Conservation (phyloP, 1,284 basidiomycete genomes). For the Wolfiporia cocos region DNA sequence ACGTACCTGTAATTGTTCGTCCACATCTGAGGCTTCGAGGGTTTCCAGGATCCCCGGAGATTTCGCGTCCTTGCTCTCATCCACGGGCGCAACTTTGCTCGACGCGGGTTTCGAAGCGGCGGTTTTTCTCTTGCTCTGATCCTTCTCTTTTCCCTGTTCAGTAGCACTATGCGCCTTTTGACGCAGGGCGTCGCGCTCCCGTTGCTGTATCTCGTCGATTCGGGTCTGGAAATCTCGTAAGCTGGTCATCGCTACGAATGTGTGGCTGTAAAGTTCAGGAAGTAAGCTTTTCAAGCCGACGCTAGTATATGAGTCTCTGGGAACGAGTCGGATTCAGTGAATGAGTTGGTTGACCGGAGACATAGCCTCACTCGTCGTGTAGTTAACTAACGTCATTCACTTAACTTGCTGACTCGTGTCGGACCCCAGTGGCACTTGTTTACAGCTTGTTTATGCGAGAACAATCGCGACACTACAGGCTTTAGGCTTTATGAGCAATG, state of each 20-base stretch:
- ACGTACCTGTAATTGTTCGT: constrained; percentile 53
- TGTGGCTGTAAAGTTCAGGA: background rate
- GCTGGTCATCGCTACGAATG: constrained; percentile 42
- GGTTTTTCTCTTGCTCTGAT: too few relatives aligned
- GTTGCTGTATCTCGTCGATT: constrained; percentile 66
- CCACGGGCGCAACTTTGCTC: too few relatives aligned
- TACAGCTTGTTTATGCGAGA: too few relatives aligned
- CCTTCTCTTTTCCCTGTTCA: constrained; percentile 27
- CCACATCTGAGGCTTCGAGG: constrained; percentile 33
- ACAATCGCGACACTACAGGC: too few relatives aligned
- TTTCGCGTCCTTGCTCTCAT: background rate
- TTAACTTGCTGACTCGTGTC: too few relatives aligned
- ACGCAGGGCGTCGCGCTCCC: constrained; percentile 53
- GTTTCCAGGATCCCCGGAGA: constrained; percentile 17
- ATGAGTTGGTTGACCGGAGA: too few relatives aligned
- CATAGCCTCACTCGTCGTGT: too few relatives aligned
- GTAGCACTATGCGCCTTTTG: constrained; percentile 40
- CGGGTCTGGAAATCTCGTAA: constrained; percentile 68
- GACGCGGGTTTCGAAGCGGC: constrained; percentile 1
- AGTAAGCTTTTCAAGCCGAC: background rate
- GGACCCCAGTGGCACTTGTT: too few relatives aligned
- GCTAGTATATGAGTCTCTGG: too few relatives aligned
- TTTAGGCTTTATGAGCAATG: too few relatives aligned
- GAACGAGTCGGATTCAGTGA: too few relatives aligned
- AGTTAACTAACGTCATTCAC: too few relatives aligned